Conservation (phyloP, 495 filamentous ascomycete species). For the Neurospora sp. region DNA sequence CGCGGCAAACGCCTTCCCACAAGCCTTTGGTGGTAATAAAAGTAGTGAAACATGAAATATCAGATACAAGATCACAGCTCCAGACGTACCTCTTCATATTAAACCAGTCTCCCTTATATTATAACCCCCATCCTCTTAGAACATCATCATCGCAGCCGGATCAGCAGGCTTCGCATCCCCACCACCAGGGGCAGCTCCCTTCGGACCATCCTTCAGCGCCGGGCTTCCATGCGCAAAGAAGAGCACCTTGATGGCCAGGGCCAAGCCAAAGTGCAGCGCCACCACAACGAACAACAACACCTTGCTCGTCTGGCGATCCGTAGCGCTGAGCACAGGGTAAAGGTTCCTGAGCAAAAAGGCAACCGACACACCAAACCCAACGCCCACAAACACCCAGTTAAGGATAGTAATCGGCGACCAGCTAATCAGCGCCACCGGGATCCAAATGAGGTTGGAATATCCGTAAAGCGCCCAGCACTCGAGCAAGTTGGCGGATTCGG, state of each 20-base stretch:
- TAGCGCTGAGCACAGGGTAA: conserved; percentile 86
- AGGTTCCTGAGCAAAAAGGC: conserved; percentile 85
- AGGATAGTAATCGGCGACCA: conserved; percentile 76
- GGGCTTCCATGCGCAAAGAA: conserved; percentile 86
- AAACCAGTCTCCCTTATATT: neutral
- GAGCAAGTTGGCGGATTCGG: conserved; percentile 75
- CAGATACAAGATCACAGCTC: neutral
- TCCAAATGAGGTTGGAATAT: conserved; percentile 93
- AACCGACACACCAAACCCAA: conserved; percentile 79
- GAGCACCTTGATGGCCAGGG: conserved; percentile 86
- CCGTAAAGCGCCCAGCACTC: conserved; percentile 94
- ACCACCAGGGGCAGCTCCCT: conserved; percentile 12
- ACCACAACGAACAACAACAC: conserved; percentile 76
- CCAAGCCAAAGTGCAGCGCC: conserved; percentile 71
- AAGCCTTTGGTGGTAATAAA: neutral
- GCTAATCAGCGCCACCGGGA: conserved; percentile 82
- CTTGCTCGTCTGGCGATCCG: conserved; percentile 84
- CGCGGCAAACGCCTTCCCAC: neutral
- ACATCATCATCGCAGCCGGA: conserved; percentile 11
- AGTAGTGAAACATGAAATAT: neutral
- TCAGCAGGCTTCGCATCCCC: conserved; percentile 4
- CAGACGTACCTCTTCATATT: neutral
- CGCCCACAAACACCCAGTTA: conserved; percentile 86
- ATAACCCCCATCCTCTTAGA: conserved; percentile 6
- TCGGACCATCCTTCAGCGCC: conserved; percentile 38